Base-by-base conservation (phyloP, 2,329 filamentous ascomycete genomes). In the Arthroderma sp. region DNA sequence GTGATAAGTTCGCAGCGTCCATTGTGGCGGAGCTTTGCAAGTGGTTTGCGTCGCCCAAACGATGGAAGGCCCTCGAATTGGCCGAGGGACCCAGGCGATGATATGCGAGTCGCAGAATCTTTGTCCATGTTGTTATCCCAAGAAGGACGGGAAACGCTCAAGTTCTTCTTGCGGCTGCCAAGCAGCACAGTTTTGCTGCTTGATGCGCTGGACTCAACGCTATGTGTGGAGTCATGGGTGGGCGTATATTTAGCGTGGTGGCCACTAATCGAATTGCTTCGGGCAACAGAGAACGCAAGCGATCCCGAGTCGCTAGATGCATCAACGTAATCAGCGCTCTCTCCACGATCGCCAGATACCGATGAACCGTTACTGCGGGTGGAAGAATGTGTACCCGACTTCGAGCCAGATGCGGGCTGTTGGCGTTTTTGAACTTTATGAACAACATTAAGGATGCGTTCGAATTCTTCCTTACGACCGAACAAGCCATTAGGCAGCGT, bases 401-500 rank as follows among this genome's bases (percentile, higher is more conserved):
- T 61, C 42, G 60, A 63, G 5, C 58, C 54, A 33, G 55, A 52
- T 5, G 58, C 53, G 22, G 56, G 53, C 37, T 65, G 63, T 41
- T 88, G 83, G 31, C 73, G 79, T 56, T 72, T 78, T 15, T 83
- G 77, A 40, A 87, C 81, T 39, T 78, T 80, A 50, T 93, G 81
- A 41, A 95, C 85, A 32, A 91, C 74, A 52, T 72, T 74, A 34
- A 87, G 64, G 6, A 95, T 75, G 33, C 75, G 74, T 39, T 80
- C 71, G 36, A 78, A 78, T 59, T 94, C 85, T 49, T 76, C 70
- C 29, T 81, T 72, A 32, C 88, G 77, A 3, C 89, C 89, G 51
- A 94, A 83, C 72, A 93, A 86, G 47, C 73, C 72, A 0, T 78
- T 76, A 0, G 89, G 89, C 15, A 95, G 73, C 52, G 87, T 83